These are phyloP conservation scores for Suillus decipiens DNA, from an alignment of 768 basidiomycete genomes.

Conservation along the genomic window DNA sequence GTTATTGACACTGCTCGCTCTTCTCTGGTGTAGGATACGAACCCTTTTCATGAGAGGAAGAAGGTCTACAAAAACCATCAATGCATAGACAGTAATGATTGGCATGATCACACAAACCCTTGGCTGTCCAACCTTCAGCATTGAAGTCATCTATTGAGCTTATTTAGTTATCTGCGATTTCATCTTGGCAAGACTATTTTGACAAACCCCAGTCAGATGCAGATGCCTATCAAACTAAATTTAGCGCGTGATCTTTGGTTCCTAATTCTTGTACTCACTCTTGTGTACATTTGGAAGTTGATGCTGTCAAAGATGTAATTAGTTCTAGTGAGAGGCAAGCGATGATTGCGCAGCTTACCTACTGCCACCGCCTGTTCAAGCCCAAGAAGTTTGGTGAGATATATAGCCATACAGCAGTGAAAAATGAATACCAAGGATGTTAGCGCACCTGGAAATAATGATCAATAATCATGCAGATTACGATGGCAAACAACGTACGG, in stretches of 20 bases:
- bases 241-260: not conserved
- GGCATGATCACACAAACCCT: constrained; percentile 40
- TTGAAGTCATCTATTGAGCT: constrained; percentile 66
- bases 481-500: constrained; percentile 46
- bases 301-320: constrained; percentile 43
- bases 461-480: constrained; percentile 7
- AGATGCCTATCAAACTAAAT: constrained; percentile 47
- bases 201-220: constrained; percentile 67
- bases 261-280: constrained; percentile 36
- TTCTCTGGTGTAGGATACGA: constrained; percentile 14
- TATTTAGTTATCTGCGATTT: constrained; percentile 2
- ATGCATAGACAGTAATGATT: not conserved
- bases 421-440: constrained; percentile 49
- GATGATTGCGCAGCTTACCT: constrained; percentile 38
- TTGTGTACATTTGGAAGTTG: constrained; percentile 81
- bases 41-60: constrained; percentile 73
- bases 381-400: not conserved
- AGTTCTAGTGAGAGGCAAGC: not conserved
- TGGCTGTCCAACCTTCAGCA: constrained; percentile 64
- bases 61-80: constrained; percentile 45
- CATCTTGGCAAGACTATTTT: not conserved
- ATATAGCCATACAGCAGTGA: not conserved
- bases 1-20: not conserved
- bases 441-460: constrained; percentile 52
- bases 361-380: constrained; percentile 49